Evolutionary conservation across 1,284 basidiomycete species (phyloP), one percentile per base, ranked within the genome.

Genomic region (Rhizopogon parksii): DNA sequence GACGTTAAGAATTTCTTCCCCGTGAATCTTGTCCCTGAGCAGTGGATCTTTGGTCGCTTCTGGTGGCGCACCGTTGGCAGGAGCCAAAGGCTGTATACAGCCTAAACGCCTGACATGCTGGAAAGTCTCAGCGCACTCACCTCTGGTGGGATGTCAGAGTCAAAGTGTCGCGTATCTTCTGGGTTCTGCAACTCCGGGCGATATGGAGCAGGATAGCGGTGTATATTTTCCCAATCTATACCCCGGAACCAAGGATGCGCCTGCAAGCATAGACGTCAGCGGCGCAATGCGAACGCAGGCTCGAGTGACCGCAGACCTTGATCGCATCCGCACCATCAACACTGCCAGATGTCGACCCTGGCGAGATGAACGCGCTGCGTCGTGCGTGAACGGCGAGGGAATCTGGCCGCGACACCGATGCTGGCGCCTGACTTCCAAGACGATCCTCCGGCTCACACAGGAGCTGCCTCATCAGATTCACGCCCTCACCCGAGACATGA

Each of bases 361-460:
- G 69, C 42, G 76, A 67, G 60, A 85, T 70, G 70, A 91, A 91
- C 40, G 79, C 86, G 61, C 85, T 90, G 59, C 85, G 75, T 60
- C 89, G 76, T 46, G 82, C 80, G 62, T 84, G 80, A 52, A 85
- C 70, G 59, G 91, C 77, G 67, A 89, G 76, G 32, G 87, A 86
- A 67, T 91, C 85, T 15, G 88, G 87, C 53, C 87, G 74, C 48
- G 79, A 83, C 38, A 82, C 81, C 49, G 84, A 86, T 36, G 81
- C 74, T 9, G 79, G 76, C 9, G 78, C 69, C 62, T 85, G 80
- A 53, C 84, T 87, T 17, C 94, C 95, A 32, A 99, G 76, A 32
- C 95, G 82, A 65, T 97, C 93, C 69, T 95, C 92, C 4, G 91
- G 85, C 68, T 98, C 95, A 68, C 95, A 97, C 32, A 97, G 79